Conservation (phyloP, 2,329 filamentous ascomycete genomes). For the Ophiognomonia clavigignenti-juglandacearum region DNA sequence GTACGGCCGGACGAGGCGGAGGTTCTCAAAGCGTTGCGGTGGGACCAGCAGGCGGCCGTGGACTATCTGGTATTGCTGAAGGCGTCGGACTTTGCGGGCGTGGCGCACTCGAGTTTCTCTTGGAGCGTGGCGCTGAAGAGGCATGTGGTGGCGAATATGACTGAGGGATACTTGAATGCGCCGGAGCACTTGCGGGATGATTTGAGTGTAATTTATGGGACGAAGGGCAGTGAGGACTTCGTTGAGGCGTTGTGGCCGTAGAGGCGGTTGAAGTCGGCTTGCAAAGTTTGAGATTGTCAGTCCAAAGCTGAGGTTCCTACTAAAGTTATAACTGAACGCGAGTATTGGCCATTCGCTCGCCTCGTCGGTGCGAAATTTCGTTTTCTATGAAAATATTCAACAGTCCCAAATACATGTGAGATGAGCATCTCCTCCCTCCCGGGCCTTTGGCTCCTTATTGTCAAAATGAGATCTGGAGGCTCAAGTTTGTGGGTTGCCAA, state of each 20-base stretch:
- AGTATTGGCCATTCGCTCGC: no score
- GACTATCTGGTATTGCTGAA: slow-evolving; percentile 6
- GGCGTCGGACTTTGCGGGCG: slow-evolving; percentile 7
- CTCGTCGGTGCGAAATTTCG: no score
- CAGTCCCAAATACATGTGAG: no score
- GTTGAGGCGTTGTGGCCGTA: background rate
- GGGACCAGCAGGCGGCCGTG: slow-evolving; percentile 5
- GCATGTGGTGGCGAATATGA: background rate
- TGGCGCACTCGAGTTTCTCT: slow-evolving; percentile 8
- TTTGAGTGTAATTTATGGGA: slow-evolving; percentile 2
- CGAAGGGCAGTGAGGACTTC: slow-evolving; percentile 3
- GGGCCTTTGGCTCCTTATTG: no score
- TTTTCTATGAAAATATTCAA: no score
- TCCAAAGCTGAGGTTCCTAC: no score
- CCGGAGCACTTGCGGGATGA: slow-evolving; percentile 3
- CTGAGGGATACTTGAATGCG: background rate
- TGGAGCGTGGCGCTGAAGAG: slow-evolving; percentile 8
- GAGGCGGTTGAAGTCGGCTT: background rate
- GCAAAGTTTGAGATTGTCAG: no score
- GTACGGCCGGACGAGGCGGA: background rate
- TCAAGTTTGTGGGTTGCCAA: no score
- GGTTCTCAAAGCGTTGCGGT: background rate
- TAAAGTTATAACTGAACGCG: no score
- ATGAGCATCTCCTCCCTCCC: no score
- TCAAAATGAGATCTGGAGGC: no score